Base-by-base conservation (phyloP, 2,329 filamentous ascomycete species). In the Curvularia hawaiiensis region DNA sequence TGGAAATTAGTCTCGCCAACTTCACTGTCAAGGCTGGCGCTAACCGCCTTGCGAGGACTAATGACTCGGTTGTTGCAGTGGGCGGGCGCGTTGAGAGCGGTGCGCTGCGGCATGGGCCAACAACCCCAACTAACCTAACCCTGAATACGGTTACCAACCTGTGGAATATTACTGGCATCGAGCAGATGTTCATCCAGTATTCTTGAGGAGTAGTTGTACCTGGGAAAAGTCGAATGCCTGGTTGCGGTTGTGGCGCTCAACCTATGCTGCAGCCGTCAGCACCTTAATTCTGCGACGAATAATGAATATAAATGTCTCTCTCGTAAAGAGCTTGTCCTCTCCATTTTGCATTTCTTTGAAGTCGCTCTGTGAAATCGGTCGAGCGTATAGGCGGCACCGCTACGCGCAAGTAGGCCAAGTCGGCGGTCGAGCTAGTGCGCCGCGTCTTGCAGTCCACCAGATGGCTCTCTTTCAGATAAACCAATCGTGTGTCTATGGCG, bases 1-100 rank as follows among this genome's bases (percentile, higher is more conserved):
- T 84, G 65, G 88, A 91, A 67, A 80, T 90, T 48, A 81, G 83
- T 6, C 75, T 91, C 6, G 88, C 87, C 1, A 89, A 88, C 72
- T 91, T 91, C 69, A 89, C 87, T 0, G 86, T 91, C 28, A 71
- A 81, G 57, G 80, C 76, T 18, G 86, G 85, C 1, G 85, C 81
- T 46, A 90, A 90, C 63, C 80, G 79, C 60, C 68, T 90, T 33
- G 66, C 78, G 52, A 69, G 83, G 11, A 77, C 77, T 2, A 58
- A 58, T n/a, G 56, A 47, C 20, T 55, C 52, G 38, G 47, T 58
- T n/a, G 78, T 81, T 30, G 79, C 76, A 4, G 20, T 26, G 18
- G 75, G 76, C 38, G 80, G 79, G 4, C 62, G 75, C 2, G 82
- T 82, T 0, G 82, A 87, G 73, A 80, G 79, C 50, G 86, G 86